Base-by-base conservation (phyloP, 495 filamentous ascomycete genomes). In the Neurospora tetraspora region DNA sequence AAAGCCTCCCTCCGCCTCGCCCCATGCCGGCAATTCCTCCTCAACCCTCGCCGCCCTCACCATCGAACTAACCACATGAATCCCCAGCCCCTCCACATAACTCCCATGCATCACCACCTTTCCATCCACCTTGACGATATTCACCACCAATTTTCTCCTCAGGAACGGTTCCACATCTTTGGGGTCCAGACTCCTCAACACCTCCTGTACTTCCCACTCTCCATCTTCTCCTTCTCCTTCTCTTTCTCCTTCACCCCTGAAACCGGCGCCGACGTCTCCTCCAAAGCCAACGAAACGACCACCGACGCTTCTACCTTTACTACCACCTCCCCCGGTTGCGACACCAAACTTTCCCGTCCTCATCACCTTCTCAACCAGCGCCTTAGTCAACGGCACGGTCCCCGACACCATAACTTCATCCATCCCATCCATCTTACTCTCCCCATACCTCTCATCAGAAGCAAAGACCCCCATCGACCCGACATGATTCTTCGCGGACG, bases 391-490 rank as follows among this genome's bases (percentile, higher is more conserved):
- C 16, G 89, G 88, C 27, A 91, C 81, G 2, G 86, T 87, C 5
- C 87, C 88, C 18, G 84, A 81, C 0, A 88, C 79, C n/a, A 78
- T 69, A 47, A 76, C 47, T 27, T 31, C 76, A 42, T 45, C 42
- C 72, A 71, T 75, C 6, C 34, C 69, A 69, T 14, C 38, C 71
- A 72, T 75, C 38, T 68, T 61, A 20, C 71, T 79, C 5, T 79
- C 74, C 0, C 53, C 53, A 18, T 65, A 65, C 14, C 14, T 2
- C 5, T 65, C 53, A 65, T 65, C 53, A 2, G 23, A 31, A 11
- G 81, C 78, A 73, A 91, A 89, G 10, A 91, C 81, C 6, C 83
- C 83, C 69, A 89, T 82, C 8, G 87, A 85, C 8, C 88, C 90
- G 4, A 90, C 80, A 23, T 87, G 82, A 69, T 79, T 86, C 5